phyloP scores from a whole-genome alignment of 2,329 filamentous ascomycete species.

The Shiraia bambusicola region DNA sequence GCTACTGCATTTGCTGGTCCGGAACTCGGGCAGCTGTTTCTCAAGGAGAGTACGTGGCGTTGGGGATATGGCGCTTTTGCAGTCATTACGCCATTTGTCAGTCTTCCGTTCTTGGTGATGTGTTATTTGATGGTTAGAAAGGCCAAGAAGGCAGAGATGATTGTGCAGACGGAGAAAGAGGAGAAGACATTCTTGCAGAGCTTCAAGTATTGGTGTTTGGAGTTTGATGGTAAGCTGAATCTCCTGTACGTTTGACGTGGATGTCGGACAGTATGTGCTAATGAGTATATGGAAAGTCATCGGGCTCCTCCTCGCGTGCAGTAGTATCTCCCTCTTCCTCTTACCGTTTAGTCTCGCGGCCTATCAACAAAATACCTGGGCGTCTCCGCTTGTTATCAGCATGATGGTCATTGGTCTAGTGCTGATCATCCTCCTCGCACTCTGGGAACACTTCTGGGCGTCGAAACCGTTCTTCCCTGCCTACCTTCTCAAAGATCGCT shows the following conservation, averaged over 20 bases:
- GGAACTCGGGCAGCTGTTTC: constrained; percentile 43
- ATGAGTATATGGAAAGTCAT: constrained; percentile 36
- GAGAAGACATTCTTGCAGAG: constrained; percentile 52
- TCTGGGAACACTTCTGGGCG: constrained; percentile 44
- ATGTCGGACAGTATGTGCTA: not conserved
- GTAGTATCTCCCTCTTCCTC: constrained; percentile 64
- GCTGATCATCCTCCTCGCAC: constrained; percentile 34
- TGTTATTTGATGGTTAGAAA: constrained; percentile 60
- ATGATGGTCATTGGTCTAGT: constrained; percentile 41
- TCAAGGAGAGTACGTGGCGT: constrained; percentile 57
- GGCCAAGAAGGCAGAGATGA: constrained; percentile 56
- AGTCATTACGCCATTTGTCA: constrained; percentile 58
- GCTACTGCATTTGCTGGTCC: constrained; percentile 64
- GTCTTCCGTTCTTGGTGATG: constrained; percentile 53
- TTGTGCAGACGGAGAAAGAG: constrained; percentile 43
- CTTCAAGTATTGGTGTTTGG: constrained; percentile 55
- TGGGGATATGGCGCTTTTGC: constrained; percentile 67
- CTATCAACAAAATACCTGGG: constrained; percentile 31
- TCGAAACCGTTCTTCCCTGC: constrained; percentile 46
- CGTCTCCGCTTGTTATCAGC: constrained; percentile 38
- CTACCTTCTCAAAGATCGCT: constrained; percentile 50
- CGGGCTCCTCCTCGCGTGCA: constrained; percentile 63
- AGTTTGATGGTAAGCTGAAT: constrained; percentile 55
- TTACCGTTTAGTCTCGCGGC: constrained; percentile 63
- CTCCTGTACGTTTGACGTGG: too few relatives aligned